Conservation (phyloP, 441 rosid genomes). For the Aleurites moluccanus region DNA sequence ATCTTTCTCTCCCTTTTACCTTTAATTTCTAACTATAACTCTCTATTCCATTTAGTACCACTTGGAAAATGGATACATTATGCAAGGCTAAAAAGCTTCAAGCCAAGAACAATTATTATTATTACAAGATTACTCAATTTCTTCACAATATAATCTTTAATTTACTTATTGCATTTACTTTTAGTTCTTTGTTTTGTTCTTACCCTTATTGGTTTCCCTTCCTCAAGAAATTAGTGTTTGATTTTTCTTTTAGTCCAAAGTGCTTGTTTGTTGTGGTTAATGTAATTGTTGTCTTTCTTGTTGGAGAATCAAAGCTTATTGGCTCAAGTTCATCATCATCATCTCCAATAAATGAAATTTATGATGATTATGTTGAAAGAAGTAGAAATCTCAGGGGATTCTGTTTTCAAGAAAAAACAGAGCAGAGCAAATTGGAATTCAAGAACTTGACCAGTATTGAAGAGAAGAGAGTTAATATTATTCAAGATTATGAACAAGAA, state of each 20-base stretch:
- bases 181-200: slow-evolving; percentile 28
- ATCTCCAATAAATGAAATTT: slow-evolving; percentile 24
- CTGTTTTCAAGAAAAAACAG: slow-evolving; percentile 19
- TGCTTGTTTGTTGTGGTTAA: slow-evolving; percentile 54
- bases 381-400: slow-evolving; percentile 22
- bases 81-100: slow-evolving; percentile 27
- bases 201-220: slow-evolving; percentile 30
- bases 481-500: neutral
- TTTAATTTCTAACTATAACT: neutral
- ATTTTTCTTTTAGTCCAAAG: slow-evolving; percentile 35
- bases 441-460: neutral
- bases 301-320: slow-evolving; percentile 45
- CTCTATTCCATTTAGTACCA: neutral
- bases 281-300: slow-evolving; percentile 49
- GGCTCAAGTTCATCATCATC: slow-evolving; percentile 20
- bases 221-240: slow-evolving; percentile 24
- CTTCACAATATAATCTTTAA: slow-evolving; percentile 25
- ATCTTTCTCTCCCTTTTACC: neutral
- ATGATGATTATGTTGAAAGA: slow-evolving; percentile 49
- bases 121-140: slow-evolving; percentile 17
- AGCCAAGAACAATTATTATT: slow-evolving; percentile 28
- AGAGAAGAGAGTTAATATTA: neutral
- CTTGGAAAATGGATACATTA: slow-evolving; percentile 22
- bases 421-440: slow-evolving; percentile 10
- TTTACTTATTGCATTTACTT: slow-evolving; percentile 30